phyloP scores from a whole-genome alignment of 768 basidiomycete genomes.

The Austroboletus festivus region DNA sequence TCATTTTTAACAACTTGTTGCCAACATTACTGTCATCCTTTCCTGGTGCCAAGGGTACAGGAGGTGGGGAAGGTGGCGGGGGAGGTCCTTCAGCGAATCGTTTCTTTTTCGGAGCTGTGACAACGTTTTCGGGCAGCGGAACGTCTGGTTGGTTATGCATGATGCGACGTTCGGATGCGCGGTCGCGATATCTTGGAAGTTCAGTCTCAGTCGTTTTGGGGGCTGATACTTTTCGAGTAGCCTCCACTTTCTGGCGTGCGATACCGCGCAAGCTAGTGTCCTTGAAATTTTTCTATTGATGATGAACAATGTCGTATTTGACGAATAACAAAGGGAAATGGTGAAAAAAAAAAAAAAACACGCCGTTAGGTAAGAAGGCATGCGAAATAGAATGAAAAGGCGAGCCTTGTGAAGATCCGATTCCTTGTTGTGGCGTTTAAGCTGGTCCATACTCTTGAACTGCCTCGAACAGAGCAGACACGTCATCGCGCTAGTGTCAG shows the following conservation, averaged over 20 bases:
- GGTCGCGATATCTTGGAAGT: constrained; percentile 88
- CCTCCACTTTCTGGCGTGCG: constrained; percentile 63
- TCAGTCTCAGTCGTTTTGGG: constrained; percentile 34
- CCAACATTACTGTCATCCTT: constrained; percentile 86
- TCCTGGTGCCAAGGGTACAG: constrained; percentile 63
- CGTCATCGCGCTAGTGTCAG: constrained; percentile 68
- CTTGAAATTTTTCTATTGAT: constrained; percentile 76
- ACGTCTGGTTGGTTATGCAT: constrained; percentile 91
- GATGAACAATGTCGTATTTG: constrained; percentile 4
- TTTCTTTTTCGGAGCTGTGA: constrained; percentile 38
- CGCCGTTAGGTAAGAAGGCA: constrained; percentile 31
- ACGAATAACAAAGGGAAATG: no score
- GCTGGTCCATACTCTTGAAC: constrained; percentile 83
- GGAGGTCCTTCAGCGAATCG: constrained; percentile 54
- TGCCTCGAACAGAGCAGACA: constrained; percentile 92
- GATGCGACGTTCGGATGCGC: constrained; percentile 86
- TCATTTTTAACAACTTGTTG: constrained; percentile 91
- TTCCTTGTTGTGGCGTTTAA: constrained; percentile 87
- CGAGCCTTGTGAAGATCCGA: constrained; percentile 94
- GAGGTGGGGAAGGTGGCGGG: constrained; percentile 58
- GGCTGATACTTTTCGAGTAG: constrained; percentile 37
- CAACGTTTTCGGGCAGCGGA: constrained; percentile 56
- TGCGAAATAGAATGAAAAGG: constrained; percentile 35
- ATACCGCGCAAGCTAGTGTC: constrained; percentile 69
- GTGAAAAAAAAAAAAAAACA: constrained; percentile 14